These are phyloP conservation scores for Orbilia blumenaviensis DNA, from an alignment of 2,329 filamentous ascomycete genomes.

Conservation along the genomic window DNA sequence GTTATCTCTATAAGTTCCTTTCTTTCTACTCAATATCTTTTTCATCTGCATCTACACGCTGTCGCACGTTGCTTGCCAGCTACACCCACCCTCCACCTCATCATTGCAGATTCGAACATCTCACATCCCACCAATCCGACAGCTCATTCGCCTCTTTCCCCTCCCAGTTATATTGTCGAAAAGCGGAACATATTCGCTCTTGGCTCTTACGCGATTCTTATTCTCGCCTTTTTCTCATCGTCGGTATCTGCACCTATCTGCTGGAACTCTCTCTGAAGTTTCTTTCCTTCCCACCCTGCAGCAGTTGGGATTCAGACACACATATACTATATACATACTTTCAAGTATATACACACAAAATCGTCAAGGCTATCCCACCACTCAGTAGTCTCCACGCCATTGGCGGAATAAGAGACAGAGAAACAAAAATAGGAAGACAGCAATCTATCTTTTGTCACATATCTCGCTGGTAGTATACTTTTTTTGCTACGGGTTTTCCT, in stretches of 20 bases:
- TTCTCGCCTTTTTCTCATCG: background rate
- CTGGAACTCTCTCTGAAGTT: background rate
- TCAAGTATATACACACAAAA: too few relatives aligned
- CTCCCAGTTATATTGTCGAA: too few relatives aligned
- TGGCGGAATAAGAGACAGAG: background rate
- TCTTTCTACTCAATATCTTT: background rate
- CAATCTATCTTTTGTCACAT: background rate
- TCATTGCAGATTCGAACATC: background rate
- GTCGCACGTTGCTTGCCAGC: background rate
- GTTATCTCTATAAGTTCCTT: background rate
- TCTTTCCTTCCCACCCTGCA: too few relatives aligned
- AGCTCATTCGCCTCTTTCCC: too few relatives aligned
- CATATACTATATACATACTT: too few relatives aligned
- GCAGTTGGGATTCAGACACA: too few relatives aligned
- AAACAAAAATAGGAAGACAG: background rate
- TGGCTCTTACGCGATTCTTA: background rate
- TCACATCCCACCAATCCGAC: background rate
- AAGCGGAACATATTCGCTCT: background rate
- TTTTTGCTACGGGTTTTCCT: background rate
- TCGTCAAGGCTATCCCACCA: slow-evolving; percentile 29
- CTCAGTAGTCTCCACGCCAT: slow-evolving; percentile 35
- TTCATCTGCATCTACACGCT: slow-evolving; percentile 4
- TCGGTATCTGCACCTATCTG: background rate
- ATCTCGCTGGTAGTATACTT: background rate
- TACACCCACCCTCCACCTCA: background rate